phyloP scores from a whole-genome alignment of 208 protist species.

The Tritrichomonas musculus region DNA sequence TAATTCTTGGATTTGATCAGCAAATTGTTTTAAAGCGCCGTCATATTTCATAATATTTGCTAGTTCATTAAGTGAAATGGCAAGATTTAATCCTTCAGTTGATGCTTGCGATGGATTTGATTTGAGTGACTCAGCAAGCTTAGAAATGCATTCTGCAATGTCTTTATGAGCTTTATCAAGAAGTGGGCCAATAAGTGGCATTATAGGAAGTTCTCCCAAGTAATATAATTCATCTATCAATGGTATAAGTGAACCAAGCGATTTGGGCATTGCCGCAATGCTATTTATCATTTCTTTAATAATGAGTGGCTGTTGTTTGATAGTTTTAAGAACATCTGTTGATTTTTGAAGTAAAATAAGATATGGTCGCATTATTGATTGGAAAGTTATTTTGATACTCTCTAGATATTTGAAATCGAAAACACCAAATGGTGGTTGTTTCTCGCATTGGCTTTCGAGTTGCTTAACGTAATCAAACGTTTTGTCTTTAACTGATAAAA shows the following conservation, averaged over 20 bases:
- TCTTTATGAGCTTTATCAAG: neutral
- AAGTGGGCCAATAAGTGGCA: neutral
- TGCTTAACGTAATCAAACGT: neutral
- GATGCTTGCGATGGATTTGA: neutral
- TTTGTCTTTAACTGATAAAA: neutral
- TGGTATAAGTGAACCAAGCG: neutral
- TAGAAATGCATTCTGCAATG: neutral
- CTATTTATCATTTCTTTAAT: neutral
- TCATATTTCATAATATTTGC: neutral
- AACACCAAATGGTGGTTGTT: neutral
- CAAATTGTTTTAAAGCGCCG: neutral
- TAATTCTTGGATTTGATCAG: neutral
- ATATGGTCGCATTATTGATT: neutral
- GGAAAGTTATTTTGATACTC: neutral
- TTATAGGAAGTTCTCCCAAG: neutral
- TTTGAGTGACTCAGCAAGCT: neutral
- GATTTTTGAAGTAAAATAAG: neutral
- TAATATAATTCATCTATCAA: too few relatives aligned
- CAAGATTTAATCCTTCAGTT: neutral
- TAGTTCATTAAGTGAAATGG: neutral
- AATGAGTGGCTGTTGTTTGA: neutral
- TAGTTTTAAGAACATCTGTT: too few relatives aligned
- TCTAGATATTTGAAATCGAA: neutral
- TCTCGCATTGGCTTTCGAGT: neutral
- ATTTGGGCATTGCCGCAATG: too few relatives aligned